Evolutionary conservation across 495 filamentous ascomycete genomes (phyloP).

Genomic region (Darksidea phi): DNA sequence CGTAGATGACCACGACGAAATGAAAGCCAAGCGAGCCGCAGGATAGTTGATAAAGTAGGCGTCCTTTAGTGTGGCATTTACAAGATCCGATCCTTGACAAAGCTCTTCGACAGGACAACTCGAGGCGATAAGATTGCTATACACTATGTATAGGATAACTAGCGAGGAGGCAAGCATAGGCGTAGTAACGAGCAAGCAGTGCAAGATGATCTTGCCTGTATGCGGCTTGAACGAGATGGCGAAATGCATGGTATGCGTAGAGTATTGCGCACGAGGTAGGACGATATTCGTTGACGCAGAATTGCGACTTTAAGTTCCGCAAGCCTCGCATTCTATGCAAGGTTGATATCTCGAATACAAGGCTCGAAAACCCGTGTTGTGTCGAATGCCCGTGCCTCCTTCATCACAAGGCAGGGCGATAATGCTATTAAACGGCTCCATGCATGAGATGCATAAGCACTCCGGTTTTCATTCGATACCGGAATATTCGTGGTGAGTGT

Average conservation of each 20-base stretch:
- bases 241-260: neutral
- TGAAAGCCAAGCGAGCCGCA: conserved; percentile 12
- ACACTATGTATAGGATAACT: neutral
- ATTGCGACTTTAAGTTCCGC: too few relatives aligned
- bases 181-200: neutral
- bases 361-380: too few relatives aligned
- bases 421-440: too few relatives aligned
- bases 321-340: too few relatives aligned
- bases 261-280: too few relatives aligned
- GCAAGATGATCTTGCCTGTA: neutral
- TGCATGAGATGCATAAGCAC: too few relatives aligned
- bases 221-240: conserved; percentile 31
- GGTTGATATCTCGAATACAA: too few relatives aligned
- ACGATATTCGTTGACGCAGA: too few relatives aligned
- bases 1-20: conserved; percentile 20
- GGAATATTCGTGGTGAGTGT: too few relatives aligned
- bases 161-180: neutral
- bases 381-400: too few relatives aligned
- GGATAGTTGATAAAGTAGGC: conserved; percentile 20
- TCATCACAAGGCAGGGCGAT: too few relatives aligned
- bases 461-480: too few relatives aligned
- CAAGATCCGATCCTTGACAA: neutral
- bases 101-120: conserved; percentile 14
- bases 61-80: neutral
- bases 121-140: neutral